Base-by-base conservation (phyloP, 1,139 yeast genomes). In the Petasospora fabianii region DNA sequence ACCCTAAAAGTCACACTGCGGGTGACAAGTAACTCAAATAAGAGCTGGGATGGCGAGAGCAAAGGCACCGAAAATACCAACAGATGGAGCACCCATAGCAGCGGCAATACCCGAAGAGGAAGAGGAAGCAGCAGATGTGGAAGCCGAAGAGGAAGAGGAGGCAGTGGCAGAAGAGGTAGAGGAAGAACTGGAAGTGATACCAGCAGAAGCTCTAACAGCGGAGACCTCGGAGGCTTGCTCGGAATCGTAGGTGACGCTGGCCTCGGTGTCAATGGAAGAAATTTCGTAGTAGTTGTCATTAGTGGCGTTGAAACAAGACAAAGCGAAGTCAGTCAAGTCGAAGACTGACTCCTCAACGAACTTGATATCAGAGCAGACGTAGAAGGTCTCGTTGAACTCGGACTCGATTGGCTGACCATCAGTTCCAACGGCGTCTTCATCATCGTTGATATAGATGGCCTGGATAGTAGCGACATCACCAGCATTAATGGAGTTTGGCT, bases 381-480 rank as follows among this genome's bases (percentile, higher is more conserved):
- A 68, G 40, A 62, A 63, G 7, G 63, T 56, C 51, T 66, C 63
- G 35, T 56, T 47, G 19, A 50, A 45, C 2, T 36, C 18, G 9
- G 34, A 17, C 30, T 46, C 51, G 18, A 41, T 29, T 44, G 56
- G 56, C 5, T 36, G 21, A 30, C 56, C 57, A 34, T 46, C 41
- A 1, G 27, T 12, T 19, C 43, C 44, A 10, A 43, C 19, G 16
- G 37, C 41, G 27, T 65, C 68, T 41, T 65, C 69, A 16, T 68
- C 69, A 35, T 56, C 60, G 46, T 61, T 53, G 54, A 55, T 49
- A 48, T 61, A 66, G 45, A 58, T 62, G 34, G 64, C 58, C 52
- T 66, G 70, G 44, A 66, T 59, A 24, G 71, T 66, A 24, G 68
- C 71, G 34, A 54, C 49, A 43, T 62, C 65, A 40, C 70, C 71